phyloP scores from a whole-genome alignment of 1,284 basidiomycete genomes.

The Ustilago tritici region DNA sequence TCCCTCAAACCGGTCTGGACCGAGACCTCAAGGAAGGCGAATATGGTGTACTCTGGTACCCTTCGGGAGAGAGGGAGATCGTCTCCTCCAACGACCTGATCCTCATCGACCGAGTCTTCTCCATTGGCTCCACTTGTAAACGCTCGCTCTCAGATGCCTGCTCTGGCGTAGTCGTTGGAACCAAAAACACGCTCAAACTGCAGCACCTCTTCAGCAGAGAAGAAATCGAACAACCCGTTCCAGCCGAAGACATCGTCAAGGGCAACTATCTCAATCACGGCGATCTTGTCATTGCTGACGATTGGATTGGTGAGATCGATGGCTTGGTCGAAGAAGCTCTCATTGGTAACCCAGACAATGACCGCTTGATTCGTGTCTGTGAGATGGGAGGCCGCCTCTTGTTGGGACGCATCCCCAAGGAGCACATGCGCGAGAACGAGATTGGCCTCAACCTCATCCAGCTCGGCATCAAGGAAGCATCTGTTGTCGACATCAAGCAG shows the following conservation, averaged over 20 bases:
- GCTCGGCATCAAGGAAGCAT: conserved; percentile 57
- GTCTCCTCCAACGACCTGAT: conserved; percentile 77
- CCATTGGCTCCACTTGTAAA: conserved; percentile 85
- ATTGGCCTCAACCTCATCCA: conserved; percentile 69
- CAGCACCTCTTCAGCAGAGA: conserved; percentile 81
- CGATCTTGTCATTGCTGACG: conserved; percentile 75
- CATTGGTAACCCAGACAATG: conserved; percentile 74
- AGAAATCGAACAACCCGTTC: conserved; percentile 77
- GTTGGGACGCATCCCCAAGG: conserved; percentile 41
- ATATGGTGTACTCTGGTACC: conserved; percentile 82
- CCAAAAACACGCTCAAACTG: conserved; percentile 77
- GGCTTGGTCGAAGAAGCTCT: conserved; percentile 84
- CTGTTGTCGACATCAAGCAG: conserved; percentile 79
- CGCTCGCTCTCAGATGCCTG: conserved; percentile 78
- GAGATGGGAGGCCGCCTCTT: conserved; percentile 41
- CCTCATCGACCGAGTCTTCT: conserved; percentile 84
- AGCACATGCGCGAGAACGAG: conserved; percentile 68
- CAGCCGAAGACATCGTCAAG: conserved; percentile 73
- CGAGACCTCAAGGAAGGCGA: conserved; percentile 81
- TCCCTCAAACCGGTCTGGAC: conserved; percentile 72
- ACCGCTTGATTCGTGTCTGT: conserved; percentile 31
- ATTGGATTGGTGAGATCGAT: conserved; percentile 86
- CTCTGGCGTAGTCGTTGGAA: conserved; percentile 80
- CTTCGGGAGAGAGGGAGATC: conserved; percentile 70
- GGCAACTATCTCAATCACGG: conserved; percentile 69